Evolutionary conservation across 352 stramenopile species (phyloP), one percentile per base, ranked within the genome.

Genomic region (Phytophthora foliorum): DNA sequence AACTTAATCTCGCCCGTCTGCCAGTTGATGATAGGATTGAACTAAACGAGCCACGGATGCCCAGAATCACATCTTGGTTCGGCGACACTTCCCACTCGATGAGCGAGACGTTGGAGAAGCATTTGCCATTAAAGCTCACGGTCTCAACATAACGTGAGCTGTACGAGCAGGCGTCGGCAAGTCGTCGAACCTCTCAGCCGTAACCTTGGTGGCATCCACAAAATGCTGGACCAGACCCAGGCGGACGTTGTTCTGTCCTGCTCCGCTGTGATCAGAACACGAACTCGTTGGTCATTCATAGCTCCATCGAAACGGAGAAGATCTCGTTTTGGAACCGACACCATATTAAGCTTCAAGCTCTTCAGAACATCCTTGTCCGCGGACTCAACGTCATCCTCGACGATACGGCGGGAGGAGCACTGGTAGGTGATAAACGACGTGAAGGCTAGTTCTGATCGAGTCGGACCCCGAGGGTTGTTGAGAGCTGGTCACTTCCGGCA

Each of bases 401-500:
- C 25, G 25, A 29, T 29, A 6, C 25, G 25, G 6, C 25, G 25
- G 25, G 6, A 29, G 25, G 25, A 29, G 25, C 3, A 6, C 25
- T 29, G 25, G 25, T 29, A 6, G 6, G 25, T 29, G 3, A 3
- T 6, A 6, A 29, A 29, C 6, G 25, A 29, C 3, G 25, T 29
- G 3, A 6, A 29, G 3, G 3, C 25, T 6, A 6, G 25, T 6
- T 29, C 25, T 6, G 25, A 29, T 29, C 25, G 25, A 29, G 25
- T 6, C 6, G 25, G 3, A 6, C 3, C 25, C 3, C 25, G 25
- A 29, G 25, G 6, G 16, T 10, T 31, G 16, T 32, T 64, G 32
- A 45, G 57, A 27, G 8, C 5, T 4, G 16, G 34, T 16, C 46
- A 29, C 24, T 64, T 57, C 17, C 32, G 57, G 16, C 57, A 64